phyloP scores from a whole-genome alignment of 2,329 filamentous ascomycete species.

The Pseudocercospora pini-densiflorae region DNA sequence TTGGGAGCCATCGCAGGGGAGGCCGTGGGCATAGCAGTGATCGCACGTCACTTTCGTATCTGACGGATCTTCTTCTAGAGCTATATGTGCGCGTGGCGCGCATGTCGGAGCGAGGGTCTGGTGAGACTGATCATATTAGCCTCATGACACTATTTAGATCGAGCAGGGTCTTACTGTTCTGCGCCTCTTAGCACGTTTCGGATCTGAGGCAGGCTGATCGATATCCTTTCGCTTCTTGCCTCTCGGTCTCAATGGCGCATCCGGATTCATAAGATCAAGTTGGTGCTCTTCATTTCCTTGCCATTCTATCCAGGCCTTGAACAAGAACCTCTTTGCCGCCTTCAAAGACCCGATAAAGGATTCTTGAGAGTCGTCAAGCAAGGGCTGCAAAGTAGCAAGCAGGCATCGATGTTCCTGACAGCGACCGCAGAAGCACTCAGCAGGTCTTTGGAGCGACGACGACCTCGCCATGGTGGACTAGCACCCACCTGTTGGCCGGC shows the following conservation, averaged over 20 bases:
- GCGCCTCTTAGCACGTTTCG: neutral
- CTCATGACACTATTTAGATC: neutral
- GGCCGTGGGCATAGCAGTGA: conserved; percentile 19
- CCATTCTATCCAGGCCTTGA: neutral
- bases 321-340: neutral
- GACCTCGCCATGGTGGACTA: no score
- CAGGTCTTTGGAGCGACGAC: neutral
- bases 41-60: conserved; percentile 17
- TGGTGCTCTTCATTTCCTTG: neutral
- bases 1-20: conserved; percentile 21
- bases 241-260: neutral
- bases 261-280: neutral
- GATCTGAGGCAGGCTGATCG: neutral
- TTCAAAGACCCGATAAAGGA: neutral
- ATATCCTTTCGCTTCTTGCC: neutral
- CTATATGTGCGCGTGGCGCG: neutral
- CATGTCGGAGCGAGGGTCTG: neutral
- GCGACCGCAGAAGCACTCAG: neutral
- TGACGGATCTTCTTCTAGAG: fast-evolving
- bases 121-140: neutral
- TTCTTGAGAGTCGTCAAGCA: neutral
- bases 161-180: neutral
- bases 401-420: neutral
- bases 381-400: neutral
- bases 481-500: no score